These are phyloP conservation scores for Exutisphaerella laricina DNA, from an alignment of 2,329 filamentous ascomycete genomes.

Conservation along the genomic window DNA sequence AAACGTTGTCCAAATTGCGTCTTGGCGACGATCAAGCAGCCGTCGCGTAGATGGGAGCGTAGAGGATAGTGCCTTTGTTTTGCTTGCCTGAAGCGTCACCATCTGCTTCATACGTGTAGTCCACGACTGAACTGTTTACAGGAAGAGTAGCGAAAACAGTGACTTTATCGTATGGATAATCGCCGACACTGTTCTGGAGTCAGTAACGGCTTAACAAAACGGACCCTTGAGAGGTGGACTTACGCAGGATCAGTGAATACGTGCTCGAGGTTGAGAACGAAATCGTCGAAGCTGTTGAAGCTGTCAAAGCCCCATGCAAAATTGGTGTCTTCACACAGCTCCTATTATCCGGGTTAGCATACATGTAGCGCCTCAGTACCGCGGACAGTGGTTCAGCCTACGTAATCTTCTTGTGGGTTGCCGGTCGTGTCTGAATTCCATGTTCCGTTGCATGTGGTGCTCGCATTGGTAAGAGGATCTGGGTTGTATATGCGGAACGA, in stretches of 20 bases:
- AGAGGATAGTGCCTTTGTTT: constrained; percentile 6
- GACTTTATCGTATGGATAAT: constrained; percentile 27
- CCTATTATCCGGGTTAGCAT: too few species aligned
- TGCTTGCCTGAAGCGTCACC: constrained; percentile 15
- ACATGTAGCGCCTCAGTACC: too few species aligned
- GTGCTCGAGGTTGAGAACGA: constrained; percentile 26
- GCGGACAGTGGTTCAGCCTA: constrained; percentile 6
- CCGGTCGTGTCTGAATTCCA: constrained; percentile 21
- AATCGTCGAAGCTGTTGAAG: constrained; percentile 18
- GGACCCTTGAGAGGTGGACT: constrained; percentile 9
- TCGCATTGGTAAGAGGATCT: constrained; percentile 25
- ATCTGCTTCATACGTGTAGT: constrained; percentile 7
- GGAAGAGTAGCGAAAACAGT: constrained; percentile 23
- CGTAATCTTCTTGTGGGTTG: constrained; percentile 23
- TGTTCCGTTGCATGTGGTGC: constrained; percentile 20
- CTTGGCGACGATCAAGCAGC: constrained; percentile 2
- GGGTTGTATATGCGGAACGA: constrained; percentile 28
- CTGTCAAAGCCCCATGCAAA: constrained; percentile 26
- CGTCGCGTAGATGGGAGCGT: constrained; percentile 18
- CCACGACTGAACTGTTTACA: constrained; percentile 14
- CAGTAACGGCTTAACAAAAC: not conserved
- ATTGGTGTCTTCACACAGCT: constrained; percentile 18
- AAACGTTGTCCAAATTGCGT: not conserved
- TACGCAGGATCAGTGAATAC: constrained; percentile 27
- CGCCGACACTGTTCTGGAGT: constrained; percentile 25